Evolutionary conservation across 192 early-diverging fungal species (phyloP).

Genomic region (Podila clonocystis): DNA sequence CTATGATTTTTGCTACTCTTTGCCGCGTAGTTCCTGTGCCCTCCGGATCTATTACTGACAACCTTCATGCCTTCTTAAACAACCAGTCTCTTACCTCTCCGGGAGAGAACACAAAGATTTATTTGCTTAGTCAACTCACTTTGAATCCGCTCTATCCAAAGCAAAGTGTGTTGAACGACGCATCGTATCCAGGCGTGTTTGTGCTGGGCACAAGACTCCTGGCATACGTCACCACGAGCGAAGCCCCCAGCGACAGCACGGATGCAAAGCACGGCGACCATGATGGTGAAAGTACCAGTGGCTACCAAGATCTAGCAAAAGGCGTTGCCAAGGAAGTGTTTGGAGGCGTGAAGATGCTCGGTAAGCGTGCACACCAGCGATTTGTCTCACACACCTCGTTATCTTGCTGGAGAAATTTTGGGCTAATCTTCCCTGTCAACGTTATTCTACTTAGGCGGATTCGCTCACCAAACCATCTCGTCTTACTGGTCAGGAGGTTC

Average conservation of each 20-base stretch:
- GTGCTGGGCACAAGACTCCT: slow-evolving; percentile 72
- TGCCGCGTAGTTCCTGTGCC: not conserved
- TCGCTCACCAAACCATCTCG: slow-evolving; percentile 73
- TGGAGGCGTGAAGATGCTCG: slow-evolving; percentile 77
- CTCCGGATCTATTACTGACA: not conserved
- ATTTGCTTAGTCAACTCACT: slow-evolving; percentile 62
- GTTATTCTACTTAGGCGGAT: slow-evolving; percentile 46
- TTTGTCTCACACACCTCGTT: not conserved
- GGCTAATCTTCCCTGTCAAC: not conserved
- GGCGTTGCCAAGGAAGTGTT: slow-evolving; percentile 85
- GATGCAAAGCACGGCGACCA: slow-evolving; percentile 63
- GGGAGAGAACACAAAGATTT: slow-evolving; percentile 51
- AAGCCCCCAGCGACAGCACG: slow-evolving; percentile 55
- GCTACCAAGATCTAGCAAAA: slow-evolving; percentile 66
- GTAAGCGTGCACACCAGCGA: slow-evolving; percentile 31
- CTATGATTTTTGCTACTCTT: not conserved
- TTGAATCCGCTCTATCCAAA: slow-evolving; percentile 47
- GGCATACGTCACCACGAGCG: slow-evolving; percentile 72
- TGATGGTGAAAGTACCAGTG: slow-evolving; percentile 31
- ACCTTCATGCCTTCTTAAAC: not conserved
- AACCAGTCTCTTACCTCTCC: slow-evolving; percentile 27
- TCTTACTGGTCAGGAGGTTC: slow-evolving; percentile 64
- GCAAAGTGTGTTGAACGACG: slow-evolving; percentile 60
- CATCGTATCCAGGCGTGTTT: slow-evolving; percentile 62
- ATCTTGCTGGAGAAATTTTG: not conserved